A percentile compares a stretch with the other conserved stretches of the same genome.
phyloP scores from a whole-genome alignment of 345 rosid species.

The Pseudoturritis turrita region DNA sequence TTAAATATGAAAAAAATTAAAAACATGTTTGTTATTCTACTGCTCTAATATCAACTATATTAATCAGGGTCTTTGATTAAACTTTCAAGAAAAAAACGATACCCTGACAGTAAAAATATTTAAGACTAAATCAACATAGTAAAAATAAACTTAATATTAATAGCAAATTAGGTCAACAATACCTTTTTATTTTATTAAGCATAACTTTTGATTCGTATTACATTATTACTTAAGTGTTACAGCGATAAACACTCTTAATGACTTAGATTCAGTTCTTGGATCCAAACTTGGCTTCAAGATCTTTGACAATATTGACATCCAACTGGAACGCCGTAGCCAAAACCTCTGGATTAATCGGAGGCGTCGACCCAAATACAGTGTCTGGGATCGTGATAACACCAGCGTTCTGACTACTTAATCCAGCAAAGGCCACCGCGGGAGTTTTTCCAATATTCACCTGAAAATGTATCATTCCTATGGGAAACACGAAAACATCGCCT shows the following conservation, averaged over 20 bases:
- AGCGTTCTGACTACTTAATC: conserved; percentile 31
- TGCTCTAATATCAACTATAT: no score
- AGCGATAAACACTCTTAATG: neutral
- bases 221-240: neutral
- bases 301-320: conserved; percentile 31
- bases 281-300: conserved; percentile 33
- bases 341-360: conserved; percentile 34
- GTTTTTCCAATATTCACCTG: conserved; percentile 25
- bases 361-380: conserved; percentile 31
- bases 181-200: neutral
- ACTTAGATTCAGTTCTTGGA: neutral
- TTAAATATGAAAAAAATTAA: no score
- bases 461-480: conserved; percentile 29
- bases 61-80: no score
- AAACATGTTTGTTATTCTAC: no score
- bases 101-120: neutral
- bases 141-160: neutral
- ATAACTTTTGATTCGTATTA: neutral
- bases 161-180: conserved; percentile 6
- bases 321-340: conserved; percentile 40
- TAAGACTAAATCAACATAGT: neutral
- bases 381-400: conserved; percentile 33
- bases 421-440: conserved; percentile 19
- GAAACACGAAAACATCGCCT: conserved; percentile 36
- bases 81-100: no score